Percentiles rank a stretch among this genome's conserved stretches.
phyloP scores from a whole-genome alignment of 495 filamentous ascomycete genomes.

The Neurospora hispaniola region DNA sequence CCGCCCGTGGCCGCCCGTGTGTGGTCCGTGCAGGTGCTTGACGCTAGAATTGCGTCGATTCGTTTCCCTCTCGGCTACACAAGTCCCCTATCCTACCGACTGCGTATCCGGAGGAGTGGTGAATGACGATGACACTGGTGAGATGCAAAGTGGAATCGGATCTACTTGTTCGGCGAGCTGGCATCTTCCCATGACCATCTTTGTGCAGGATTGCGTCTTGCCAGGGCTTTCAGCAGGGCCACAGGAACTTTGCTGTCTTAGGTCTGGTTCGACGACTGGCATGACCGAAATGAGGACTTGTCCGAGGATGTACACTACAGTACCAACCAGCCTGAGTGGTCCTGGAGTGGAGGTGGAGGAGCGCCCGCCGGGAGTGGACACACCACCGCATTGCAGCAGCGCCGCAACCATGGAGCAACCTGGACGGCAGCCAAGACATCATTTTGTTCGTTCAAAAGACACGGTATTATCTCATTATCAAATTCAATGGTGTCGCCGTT shows the following conservation, averaged over 20 bases:
- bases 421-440: not conserved
- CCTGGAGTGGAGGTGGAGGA: not conserved
- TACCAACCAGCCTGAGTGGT: not conserved
- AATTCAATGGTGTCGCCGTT: not conserved
- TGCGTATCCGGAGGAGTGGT: not conserved
- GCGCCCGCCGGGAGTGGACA: not conserved
- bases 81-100: not conserved
- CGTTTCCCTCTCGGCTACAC: conserved; percentile 18
- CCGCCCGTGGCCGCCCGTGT: not conserved
- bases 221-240: not conserved
- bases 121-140: not conserved
- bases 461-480: not conserved
- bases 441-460: not conserved
- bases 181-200: not conserved
- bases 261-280: not conserved
- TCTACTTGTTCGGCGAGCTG: not conserved
- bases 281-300: not conserved
- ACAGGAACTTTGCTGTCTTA: not conserved
- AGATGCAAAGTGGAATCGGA: conserved; percentile 1
- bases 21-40: conserved; percentile 16
- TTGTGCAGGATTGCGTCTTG: not conserved
- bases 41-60: conserved; percentile 22
- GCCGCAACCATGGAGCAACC: not conserved
- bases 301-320: not conserved
- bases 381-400: not conserved